These are phyloP conservation scores for Claviceps arundinis DNA, from an alignment of 2,329 filamentous ascomycete genomes.

Conservation along the genomic window DNA sequence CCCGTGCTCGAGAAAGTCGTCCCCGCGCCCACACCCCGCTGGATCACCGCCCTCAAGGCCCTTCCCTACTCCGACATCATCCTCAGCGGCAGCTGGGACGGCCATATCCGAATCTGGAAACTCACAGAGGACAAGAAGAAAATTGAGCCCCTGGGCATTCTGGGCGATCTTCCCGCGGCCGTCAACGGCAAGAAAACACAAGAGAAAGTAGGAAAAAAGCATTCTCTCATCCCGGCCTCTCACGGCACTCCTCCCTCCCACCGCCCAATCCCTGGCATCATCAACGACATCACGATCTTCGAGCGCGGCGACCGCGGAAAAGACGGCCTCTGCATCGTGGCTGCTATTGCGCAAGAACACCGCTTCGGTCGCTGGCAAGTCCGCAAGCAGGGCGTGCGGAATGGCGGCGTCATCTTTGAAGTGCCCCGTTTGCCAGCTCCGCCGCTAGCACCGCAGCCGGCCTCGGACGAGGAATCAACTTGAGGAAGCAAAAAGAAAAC, in stretches of 20 bases:
- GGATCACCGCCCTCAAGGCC: slow-evolving; percentile 78
- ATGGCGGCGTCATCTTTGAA: slow-evolving; percentile 81
- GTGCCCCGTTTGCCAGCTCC: slow-evolving; percentile 38
- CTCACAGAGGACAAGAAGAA: slow-evolving; percentile 71
- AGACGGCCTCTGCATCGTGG: slow-evolving; percentile 69
- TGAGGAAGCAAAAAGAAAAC: background rate
- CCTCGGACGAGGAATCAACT: slow-evolving; percentile 11
- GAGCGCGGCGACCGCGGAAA: slow-evolving; percentile 68
- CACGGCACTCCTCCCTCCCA: slow-evolving; percentile 4
- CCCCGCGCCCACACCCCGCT: slow-evolving; percentile 58
- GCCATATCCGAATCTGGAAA: slow-evolving; percentile 72
- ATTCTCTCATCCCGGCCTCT: slow-evolving; percentile 4
- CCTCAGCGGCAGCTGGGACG: slow-evolving; percentile 85
- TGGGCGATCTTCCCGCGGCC: slow-evolving; percentile 31
- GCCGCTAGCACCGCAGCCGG: background rate
- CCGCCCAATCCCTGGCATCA: slow-evolving; percentile 50
- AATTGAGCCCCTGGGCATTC: slow-evolving; percentile 57
- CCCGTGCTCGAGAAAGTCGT: slow-evolving; percentile 43
- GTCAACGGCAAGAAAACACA: slow-evolving; percentile 14
- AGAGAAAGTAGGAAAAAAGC: slow-evolving; percentile 4
- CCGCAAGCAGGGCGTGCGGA: slow-evolving; percentile 47
- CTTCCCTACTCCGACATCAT: slow-evolving; percentile 86
- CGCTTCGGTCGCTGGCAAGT: slow-evolving; percentile 73
- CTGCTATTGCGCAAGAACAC: slow-evolving; percentile 78
- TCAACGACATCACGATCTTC: slow-evolving; percentile 81